phyloP scores from a whole-genome alignment of 768 basidiomycete genomes.

The Hygrocybe punicea region DNA sequence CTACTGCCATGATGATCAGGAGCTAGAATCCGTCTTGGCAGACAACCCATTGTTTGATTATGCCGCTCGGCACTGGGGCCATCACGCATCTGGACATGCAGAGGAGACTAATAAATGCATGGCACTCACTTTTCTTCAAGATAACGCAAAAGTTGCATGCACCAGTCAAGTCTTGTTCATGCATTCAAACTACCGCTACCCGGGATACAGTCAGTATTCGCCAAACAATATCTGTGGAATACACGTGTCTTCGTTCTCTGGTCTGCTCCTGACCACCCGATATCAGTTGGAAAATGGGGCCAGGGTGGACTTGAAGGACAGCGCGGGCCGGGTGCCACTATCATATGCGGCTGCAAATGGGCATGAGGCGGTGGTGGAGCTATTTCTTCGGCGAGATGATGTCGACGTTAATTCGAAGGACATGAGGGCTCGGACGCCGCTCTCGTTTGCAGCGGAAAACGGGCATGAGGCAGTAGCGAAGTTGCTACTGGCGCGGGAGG shows the following conservation, averaged over 20 bases:
- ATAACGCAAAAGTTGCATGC: not conserved
- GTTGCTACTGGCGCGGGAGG: not conserved
- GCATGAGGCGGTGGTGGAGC: constrained; percentile 3
- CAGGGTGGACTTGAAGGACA: constrained; percentile 1
- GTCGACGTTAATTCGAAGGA: constrained; percentile 7
- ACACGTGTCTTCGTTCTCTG: constrained; percentile 6
- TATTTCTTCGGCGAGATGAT: constrained; percentile 7
- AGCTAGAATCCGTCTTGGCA: not conserved
- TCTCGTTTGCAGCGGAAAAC: constrained; percentile 3
- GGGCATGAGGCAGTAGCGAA: constrained; percentile 9
- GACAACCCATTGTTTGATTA: constrained; percentile 7
- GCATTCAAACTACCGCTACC: not conserved
- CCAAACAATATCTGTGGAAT: not conserved
- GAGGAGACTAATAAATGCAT: constrained; percentile 1
- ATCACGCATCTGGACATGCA: constrained; percentile 5
- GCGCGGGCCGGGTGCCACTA: constrained; percentile 7
- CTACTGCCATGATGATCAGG: not conserved
- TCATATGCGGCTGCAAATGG: constrained; percentile 8
- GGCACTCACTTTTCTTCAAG: not conserved
- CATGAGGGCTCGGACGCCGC: constrained; percentile 3
- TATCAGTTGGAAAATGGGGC: constrained; percentile 6
- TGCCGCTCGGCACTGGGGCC: constrained; percentile 5
- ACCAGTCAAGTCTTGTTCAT: not conserved
- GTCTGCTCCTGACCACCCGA: not conserved
- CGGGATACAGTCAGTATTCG: no score